Evolutionary conservation across 2,329 filamentous ascomycete species (phyloP).

Genomic region (Fusarium hainanense): DNA sequence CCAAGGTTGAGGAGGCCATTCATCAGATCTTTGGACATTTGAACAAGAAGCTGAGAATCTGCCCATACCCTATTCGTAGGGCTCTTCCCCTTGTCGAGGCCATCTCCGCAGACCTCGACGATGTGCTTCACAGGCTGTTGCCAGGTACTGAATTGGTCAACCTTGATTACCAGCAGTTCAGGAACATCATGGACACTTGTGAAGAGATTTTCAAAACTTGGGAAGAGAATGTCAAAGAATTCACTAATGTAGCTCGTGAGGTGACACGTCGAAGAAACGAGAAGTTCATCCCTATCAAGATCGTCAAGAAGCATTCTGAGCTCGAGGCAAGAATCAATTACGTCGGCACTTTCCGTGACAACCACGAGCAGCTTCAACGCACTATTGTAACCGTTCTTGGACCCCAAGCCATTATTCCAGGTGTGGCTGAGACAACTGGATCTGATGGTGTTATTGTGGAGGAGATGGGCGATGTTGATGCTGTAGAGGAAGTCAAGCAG

Average conservation of each 20-base stretch:
- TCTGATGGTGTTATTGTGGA: constrained; percentile 80
- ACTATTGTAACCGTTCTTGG: constrained; percentile 98
- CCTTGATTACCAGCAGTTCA: constrained; percentile 91
- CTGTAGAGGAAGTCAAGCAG: constrained; percentile 93
- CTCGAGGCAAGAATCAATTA: constrained; percentile 93
- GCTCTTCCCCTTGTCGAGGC: constrained; percentile 95
- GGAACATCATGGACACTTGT: constrained; percentile 82
- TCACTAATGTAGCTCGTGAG: constrained; percentile 96
- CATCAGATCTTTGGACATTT: constrained; percentile 91
- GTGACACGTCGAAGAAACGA: constrained; percentile 93
- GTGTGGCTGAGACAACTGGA: constrained; percentile 61
- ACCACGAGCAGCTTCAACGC: constrained; percentile 95
- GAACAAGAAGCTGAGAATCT: constrained; percentile 98
- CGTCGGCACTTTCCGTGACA: constrained; percentile 92
- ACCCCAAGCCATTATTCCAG: constrained; percentile 70
- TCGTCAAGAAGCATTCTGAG: constrained; percentile 85
- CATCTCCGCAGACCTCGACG: constrained; percentile 92
- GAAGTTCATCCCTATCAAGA: constrained; percentile 99
- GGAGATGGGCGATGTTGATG: constrained; percentile 96
- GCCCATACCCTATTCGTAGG: constrained; percentile 91
- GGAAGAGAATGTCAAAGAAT: constrained; percentile 97
- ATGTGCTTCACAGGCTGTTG: constrained; percentile 84
- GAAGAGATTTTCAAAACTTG: constrained; percentile 90
- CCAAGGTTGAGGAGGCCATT: constrained; percentile 90
- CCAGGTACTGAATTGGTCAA: constrained; percentile 90